Evolutionary conservation across 1,284 basidiomycete species (phyloP).

Genomic region (Microbotryomycetes sp.): DNA sequence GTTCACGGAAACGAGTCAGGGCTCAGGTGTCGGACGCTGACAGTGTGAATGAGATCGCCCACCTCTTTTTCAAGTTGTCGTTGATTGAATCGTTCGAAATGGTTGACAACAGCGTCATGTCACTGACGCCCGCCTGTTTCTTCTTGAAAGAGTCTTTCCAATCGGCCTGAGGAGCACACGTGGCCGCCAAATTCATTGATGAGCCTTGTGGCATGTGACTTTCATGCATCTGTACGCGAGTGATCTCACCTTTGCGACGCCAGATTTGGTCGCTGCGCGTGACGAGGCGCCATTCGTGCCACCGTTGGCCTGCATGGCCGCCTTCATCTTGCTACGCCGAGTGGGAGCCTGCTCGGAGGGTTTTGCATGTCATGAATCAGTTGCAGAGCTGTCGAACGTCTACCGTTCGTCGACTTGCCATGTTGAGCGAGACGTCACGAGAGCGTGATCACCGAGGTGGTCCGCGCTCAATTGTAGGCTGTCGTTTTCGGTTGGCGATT

Average conservation of each 20-base stretch:
- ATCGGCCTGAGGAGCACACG: conserved; percentile 61
- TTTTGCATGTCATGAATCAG: neutral
- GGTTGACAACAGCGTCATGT: conserved; percentile 96
- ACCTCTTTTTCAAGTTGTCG: conserved; percentile 89
- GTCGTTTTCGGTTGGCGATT: too few species aligned
- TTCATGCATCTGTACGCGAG: too few species aligned
- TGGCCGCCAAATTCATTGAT: neutral
- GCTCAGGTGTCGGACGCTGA: neutral
- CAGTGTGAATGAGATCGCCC: neutral
- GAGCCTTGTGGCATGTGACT: neutral
- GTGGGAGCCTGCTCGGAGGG: conserved; percentile 21
- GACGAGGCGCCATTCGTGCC: conserved; percentile 12
- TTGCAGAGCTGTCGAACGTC: too few species aligned
- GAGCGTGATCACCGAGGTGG: too few species aligned
- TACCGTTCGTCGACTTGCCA: too few species aligned
- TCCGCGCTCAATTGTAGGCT: too few species aligned
- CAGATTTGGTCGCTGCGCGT: conserved; percentile 12
- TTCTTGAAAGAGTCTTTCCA: conserved; percentile 95
- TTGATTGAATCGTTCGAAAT: conserved; percentile 98
- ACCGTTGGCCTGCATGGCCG: conserved; percentile 7
- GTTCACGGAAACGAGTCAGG: neutral
- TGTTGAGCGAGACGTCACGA: too few species aligned
- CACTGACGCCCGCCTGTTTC: conserved; percentile 95
- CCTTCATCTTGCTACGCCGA: conserved; percentile 25
- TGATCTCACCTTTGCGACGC: conserved; percentile 20